Conservation (phyloP, 78 protist genomes). For the slime mould (Dictyostelium discoideum) region DNA sequence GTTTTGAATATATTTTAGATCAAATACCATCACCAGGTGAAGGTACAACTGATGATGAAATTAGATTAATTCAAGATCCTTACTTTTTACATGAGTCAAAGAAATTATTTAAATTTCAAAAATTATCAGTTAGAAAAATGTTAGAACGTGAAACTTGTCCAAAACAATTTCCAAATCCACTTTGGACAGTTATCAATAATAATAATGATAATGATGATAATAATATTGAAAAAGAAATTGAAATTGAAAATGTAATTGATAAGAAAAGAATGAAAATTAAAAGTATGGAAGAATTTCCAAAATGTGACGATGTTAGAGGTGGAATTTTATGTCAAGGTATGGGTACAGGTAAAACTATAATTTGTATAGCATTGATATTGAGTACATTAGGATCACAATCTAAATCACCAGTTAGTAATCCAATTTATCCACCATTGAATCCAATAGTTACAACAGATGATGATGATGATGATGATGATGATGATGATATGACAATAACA, state of each 20-base stretch:
- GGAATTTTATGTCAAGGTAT: slow-evolving; percentile 72
- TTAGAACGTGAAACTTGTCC: not conserved
- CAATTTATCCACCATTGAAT: not conserved
- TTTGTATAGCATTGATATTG: slow-evolving; percentile 55
- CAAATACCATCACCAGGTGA: slow-evolving; percentile 6
- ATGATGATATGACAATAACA: not conserved
- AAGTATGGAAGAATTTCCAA: not conserved
- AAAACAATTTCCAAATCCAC: not conserved
- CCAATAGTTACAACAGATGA: not conserved
- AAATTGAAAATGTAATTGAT: not conserved
- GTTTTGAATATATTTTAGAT: slow-evolving; percentile 15
- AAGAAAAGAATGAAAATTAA: not conserved
- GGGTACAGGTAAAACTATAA: slow-evolving; percentile 78
- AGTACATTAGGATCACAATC: slow-evolving; percentile 65
- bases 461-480: not conserved
- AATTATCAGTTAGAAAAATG: slow-evolving; percentile 5
- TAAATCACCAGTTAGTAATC: not conserved
- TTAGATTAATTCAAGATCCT: not conserved
- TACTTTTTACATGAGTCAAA: not conserved
- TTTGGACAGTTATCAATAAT: not conserved
- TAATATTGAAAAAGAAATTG: not conserved
- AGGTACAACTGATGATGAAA: not conserved
- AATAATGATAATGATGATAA: not conserved
- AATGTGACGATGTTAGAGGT: not conserved
- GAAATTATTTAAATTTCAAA: slow-evolving; percentile 20